Evolutionary conservation across 352 stramenopile genomes (phyloP), one percentile per base, ranked within the genome.

Genomic region (Elongisporangium prolatum): DNA sequence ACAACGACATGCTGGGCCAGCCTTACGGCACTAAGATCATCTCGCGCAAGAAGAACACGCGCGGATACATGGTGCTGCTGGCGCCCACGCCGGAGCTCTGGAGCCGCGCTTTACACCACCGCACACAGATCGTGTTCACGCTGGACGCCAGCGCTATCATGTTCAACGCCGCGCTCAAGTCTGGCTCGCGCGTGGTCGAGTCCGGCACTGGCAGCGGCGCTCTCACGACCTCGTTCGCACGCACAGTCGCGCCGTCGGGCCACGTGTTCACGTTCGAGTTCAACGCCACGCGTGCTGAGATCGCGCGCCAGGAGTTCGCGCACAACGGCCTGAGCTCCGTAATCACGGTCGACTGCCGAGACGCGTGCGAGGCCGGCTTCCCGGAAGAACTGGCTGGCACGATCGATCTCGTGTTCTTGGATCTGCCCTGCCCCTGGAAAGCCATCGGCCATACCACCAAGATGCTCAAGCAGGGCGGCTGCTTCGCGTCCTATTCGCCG

Each of bases 251-350:
- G 47, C 92, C 94, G 0, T 65, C 76, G n/a, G 93, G 95, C 50
- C 88, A 97, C 63, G 84, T 98, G 11, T 97, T 98, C 67, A 99
- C 95, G 11, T 99, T 98, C 67, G 98, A 99, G 77, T 99, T 99
- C 71, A 99, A 99, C 69, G 74, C 88, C 50, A 79, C 90, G 56
- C 82, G 97, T 48, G 96, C 92, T 3, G 67, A 96, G 50, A 93
- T 93, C 50, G 98, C 98, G 2, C 65, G 75, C 11, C 72, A 97
- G 5, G 97, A 99, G 68, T 99, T 99, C 70, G 61, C 71, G 52
- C 79, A 80, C 54, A 98, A 99, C 69, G 85, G 89, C 13, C 71
- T 99, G 11, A 70, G 72, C 25, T 77, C 88, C 56, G 80, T 99
- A 50, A 91, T 98, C 47, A 95, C 86, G 14, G 91, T 98, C 28